Percentiles rank a stretch among this genome's conserved stretches.
These are phyloP conservation scores for Penicillium maclennaniae DNA, from an alignment of 495 filamentous ascomycete species.

Conservation along the genomic window DNA sequence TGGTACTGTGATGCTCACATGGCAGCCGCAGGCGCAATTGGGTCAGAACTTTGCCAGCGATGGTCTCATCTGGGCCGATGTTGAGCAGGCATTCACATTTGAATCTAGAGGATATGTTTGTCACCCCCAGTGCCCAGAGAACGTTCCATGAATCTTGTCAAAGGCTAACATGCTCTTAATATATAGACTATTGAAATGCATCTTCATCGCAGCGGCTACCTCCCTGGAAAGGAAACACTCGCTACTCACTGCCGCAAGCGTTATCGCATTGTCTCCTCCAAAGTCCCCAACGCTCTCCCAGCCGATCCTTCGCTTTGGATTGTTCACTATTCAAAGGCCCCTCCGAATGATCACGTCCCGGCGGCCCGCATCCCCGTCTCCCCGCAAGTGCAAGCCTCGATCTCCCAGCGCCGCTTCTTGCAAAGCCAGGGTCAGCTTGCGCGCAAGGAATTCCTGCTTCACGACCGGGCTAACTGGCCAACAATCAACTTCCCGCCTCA, in stretches of 20 bases:
- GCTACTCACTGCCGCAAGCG: slow-evolving; percentile 73
- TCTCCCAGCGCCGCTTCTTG: slow-evolving; percentile 63
- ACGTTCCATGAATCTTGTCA: neutral
- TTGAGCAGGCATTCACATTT: slow-evolving; percentile 65
- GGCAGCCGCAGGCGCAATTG: slow-evolving; percentile 71
- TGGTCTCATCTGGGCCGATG: slow-evolving; percentile 84
- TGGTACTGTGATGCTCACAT: slow-evolving; percentile 76
- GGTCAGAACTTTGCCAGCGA: slow-evolving; percentile 76
- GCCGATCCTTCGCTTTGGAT: slow-evolving; percentile 86
- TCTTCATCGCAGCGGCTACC: slow-evolving; percentile 73
- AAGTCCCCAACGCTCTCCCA: slow-evolving; percentile 56
- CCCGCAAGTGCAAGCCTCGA: slow-evolving; percentile 55
- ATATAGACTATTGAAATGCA: slow-evolving; percentile 73
- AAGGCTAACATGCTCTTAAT: neutral
- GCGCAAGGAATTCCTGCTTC: slow-evolving; percentile 90
- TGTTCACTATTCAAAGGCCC: slow-evolving; percentile 80
- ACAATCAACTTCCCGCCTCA: slow-evolving; percentile 65
- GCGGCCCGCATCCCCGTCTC: slow-evolving; percentile 56
- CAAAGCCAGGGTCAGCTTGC: slow-evolving; percentile 75
- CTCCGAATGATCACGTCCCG: slow-evolving; percentile 67
- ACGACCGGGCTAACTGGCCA: slow-evolving; percentile 86
- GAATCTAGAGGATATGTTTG: slow-evolving; percentile 76
- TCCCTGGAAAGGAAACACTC: slow-evolving; percentile 59
- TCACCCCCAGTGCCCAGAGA: neutral
- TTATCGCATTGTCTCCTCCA: slow-evolving; percentile 71